Conservation (phyloP, 805 yeast genomes). For the Starmerella cellae region DNA sequence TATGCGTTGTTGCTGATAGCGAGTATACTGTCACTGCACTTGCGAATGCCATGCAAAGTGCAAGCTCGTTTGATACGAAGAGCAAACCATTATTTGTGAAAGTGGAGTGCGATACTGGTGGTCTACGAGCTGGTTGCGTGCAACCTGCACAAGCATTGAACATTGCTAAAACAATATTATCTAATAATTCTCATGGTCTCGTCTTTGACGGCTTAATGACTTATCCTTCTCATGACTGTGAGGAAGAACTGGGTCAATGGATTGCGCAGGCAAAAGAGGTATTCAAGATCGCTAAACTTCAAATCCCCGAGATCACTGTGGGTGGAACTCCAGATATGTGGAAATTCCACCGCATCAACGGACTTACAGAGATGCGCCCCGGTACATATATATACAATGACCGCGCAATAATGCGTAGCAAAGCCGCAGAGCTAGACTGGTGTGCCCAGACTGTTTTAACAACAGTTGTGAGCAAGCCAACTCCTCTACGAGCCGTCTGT, state of each 20-base stretch:
- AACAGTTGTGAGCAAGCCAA: slow-evolving; percentile 15
- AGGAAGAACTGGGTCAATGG: slow-evolving; percentile 6
- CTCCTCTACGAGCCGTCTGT: slow-evolving; percentile 12
- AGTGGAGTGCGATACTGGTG: slow-evolving; percentile 17
- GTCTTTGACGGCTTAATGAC: slow-evolving; percentile 15
- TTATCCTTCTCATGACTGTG: slow-evolving; percentile 10
- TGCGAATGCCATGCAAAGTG: slow-evolving; percentile 3
- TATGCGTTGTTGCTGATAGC: slow-evolving; percentile 14
- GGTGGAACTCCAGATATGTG: slow-evolving; percentile 19
- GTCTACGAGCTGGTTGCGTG: slow-evolving; percentile 14
- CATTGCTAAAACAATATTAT: slow-evolving; percentile 6
- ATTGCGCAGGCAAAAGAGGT: slow-evolving; percentile 2
- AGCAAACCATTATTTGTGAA: slow-evolving; percentile 5
- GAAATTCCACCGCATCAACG: slow-evolving; percentile 9
- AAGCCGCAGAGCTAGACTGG: slow-evolving; percentile 9
- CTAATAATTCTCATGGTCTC: background rate
- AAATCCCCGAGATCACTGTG: slow-evolving; percentile 7
- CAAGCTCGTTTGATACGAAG: background rate
- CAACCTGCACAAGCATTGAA: slow-evolving; percentile 9
- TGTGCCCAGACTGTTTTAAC: slow-evolving; percentile 15
- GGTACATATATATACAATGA: slow-evolving; percentile 16
- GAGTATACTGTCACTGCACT: slow-evolving; percentile 4
- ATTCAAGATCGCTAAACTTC: slow-evolving; percentile 2
- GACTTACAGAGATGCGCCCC: slow-evolving; percentile 14
- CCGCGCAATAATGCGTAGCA: slow-evolving; percentile 7